phyloP scores from a whole-genome alignment of 805 yeast genomes.

The Monosporozyma siamensis region DNA sequence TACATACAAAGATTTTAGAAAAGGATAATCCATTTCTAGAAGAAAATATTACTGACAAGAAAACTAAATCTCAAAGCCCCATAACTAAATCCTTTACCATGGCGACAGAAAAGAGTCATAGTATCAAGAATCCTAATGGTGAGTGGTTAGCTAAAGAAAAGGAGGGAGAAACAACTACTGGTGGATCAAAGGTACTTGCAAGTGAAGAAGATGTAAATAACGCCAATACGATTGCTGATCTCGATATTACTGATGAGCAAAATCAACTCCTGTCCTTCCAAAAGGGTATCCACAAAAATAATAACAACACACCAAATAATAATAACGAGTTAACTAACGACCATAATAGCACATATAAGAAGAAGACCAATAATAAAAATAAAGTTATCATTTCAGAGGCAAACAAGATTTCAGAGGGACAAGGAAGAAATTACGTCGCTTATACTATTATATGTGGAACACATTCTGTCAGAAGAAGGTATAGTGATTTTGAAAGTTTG shows the following conservation, averaged over 20 bases:
- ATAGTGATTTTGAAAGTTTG: conserved; percentile 84
- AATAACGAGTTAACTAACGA: neutral
- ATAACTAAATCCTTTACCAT: neutral
- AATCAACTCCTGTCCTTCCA: neutral
- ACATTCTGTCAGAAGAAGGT: conserved; percentile 63
- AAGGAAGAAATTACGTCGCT: conserved; percentile 40
- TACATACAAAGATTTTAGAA: conserved; percentile 22
- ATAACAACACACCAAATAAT: neutral
- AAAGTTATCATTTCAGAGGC: conserved; percentile 25
- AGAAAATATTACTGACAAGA: neutral
- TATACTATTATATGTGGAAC: conserved; percentile 58
- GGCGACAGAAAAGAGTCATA: conserved; percentile 6
- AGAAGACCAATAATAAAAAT: neutral
- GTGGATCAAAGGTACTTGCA: conserved; percentile 1
- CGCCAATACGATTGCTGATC: neutral
- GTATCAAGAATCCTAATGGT: conserved; percentile 12
- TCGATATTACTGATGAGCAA: neutral
- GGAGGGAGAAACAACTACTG: neutral
- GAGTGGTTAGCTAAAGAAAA: conserved; percentile 4
- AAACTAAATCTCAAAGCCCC: neutral
- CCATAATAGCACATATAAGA: no score
- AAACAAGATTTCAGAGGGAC: conserved; percentile 26
- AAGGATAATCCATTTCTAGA: conserved; percentile 26
- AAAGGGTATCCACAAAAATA: neutral
- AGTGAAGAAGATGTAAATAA: neutral